A percentile compares a stretch with the other conserved stretches of the same genome.
Conservation (phyloP, 495 filamentous ascomycete species). For the Aspergillus hancockii region DNA sequence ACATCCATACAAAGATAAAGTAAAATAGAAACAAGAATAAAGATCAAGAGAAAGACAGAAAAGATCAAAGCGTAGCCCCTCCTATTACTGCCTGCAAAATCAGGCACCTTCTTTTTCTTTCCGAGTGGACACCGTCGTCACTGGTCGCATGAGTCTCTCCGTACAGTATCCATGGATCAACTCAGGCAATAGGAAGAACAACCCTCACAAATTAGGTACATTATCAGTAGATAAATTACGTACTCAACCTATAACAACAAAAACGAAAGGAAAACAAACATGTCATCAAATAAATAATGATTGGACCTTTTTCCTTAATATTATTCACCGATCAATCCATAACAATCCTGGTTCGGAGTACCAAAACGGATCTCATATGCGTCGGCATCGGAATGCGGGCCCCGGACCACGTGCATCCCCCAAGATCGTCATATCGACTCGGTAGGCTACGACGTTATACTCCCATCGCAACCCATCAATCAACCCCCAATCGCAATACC, state of each 20-base stretch:
- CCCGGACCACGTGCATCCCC: slow-evolving; percentile 12
- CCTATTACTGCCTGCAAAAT: background rate
- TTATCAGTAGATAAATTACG: too few relatives aligned
- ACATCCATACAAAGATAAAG: background rate
- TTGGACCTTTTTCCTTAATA: too few relatives aligned
- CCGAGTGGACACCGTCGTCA: background rate
- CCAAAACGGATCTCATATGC: background rate
- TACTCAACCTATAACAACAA: too few relatives aligned
- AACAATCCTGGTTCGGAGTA: too few relatives aligned
- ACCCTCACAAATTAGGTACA: too few relatives aligned
- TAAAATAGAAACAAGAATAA: background rate
- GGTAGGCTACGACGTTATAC: background rate
- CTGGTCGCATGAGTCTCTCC: background rate
- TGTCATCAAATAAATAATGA: too few relatives aligned
- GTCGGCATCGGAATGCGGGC: background rate
- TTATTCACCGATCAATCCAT: too few relatives aligned
- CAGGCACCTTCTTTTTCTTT: background rate
- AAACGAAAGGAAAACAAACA: too few relatives aligned
- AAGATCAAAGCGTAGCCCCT: background rate
- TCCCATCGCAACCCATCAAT: background rate
- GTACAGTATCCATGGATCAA: background rate
- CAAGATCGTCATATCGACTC: slow-evolving; percentile 1
- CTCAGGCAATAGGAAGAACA: too few relatives aligned
- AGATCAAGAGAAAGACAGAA: too few relatives aligned
- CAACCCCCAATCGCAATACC: background rate